Percentiles rank a stretch among this genome's conserved stretches.
Conservation (phyloP, 108 stramenopile genomes). For the Conticribra weissflogii region DNA sequence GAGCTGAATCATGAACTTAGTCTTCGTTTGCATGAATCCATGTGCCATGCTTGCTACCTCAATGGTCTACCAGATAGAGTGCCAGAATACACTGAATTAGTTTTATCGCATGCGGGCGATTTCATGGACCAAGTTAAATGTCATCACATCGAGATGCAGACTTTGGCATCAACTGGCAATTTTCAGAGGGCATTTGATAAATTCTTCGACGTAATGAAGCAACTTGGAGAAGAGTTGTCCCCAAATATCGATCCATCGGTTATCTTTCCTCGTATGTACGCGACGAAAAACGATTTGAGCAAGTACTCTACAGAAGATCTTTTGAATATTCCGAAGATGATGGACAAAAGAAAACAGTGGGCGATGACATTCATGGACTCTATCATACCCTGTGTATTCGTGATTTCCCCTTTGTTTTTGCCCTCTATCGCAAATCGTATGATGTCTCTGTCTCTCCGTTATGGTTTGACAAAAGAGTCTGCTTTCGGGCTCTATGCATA, state of each 20-base stretch:
- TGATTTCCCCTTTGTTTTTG: background rate
- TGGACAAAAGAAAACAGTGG: background rate
- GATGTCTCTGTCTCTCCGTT: background rate
- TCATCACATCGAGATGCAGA: background rate
- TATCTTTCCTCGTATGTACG: background rate
- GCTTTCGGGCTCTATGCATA: background rate
- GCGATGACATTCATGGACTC: background rate
- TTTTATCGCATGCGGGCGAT: background rate
- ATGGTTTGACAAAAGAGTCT: background rate
- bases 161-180: background rate
- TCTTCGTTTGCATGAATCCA: background rate
- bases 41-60: background rate
- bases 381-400: background rate
- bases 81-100: background rate
- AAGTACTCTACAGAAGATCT: background rate
- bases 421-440: background rate
- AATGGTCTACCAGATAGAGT: constrained; percentile 3
- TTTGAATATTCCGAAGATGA: background rate
- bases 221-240: background rate
- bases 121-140: background rate
- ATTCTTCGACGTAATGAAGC: background rate
- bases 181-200: background rate
- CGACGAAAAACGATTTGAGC: background rate
- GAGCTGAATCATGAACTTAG: background rate
- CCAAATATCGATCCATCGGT: background rate